Base-by-base conservation (phyloP, 495 filamentous ascomycete species). In the Oidiodendron maius region DNA sequence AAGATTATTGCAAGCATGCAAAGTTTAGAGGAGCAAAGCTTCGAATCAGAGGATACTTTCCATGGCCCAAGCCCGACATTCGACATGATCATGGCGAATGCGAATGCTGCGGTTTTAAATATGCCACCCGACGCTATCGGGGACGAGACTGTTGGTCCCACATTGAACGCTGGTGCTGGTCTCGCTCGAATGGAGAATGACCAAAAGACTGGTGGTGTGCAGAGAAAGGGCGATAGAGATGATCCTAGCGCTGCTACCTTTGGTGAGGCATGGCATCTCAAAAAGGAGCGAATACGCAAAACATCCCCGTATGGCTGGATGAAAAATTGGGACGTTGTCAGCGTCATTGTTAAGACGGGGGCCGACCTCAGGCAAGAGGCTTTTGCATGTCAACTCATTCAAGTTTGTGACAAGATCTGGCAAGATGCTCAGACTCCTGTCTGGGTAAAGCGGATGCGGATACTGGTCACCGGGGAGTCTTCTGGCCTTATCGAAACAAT, bases 1-100 rank as follows among this genome's bases (percentile, higher is more conserved):
- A 82, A 82, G 64, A 89, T 89, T 53, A 89, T 89, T 52, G 85
- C 85, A 2, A 87, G 84, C 63, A 89, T 89, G 84, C 84, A 89
- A 55, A 84, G 68, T 57, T 72, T 89, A n/a, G 84, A 89, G 58
- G 84, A 89, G 60, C 82, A 89, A 59, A 86, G 76, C 60, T 89
- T 89, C 53, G 74, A 83, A 35, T 59, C 73, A 8, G 76, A 83
- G 44, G 80, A 81, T 51, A 34, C 50, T 8, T 64, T 65, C 9
- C 67, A 74, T 24, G 71, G 75, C 8, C 81, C 84, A 23, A 85
- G 80, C 2, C 87, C 88, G 46, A 85, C 88, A 58, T 72, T 71
- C 23, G 87, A 88, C 50, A 84, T 89, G 59, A 81, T 81, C 16
- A 56, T 58, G 22, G 55, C 65, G 0, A 64, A 63, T 26, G 58